Base-by-base conservation (phyloP, 108 stramenopile genomes). In the Skeletonema grethae region DNA sequence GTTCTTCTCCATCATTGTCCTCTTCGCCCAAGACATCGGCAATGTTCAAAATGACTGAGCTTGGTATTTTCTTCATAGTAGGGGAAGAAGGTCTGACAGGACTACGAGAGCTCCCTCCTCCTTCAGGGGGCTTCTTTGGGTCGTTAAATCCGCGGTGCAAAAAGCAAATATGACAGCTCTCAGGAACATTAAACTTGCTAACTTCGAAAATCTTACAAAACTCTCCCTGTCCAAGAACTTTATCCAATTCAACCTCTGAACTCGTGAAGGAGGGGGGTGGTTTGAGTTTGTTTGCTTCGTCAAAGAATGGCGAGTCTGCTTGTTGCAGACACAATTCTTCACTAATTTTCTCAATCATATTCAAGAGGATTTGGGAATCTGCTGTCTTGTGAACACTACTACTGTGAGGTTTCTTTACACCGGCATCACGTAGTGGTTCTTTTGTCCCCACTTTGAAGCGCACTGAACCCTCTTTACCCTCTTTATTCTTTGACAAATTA, bases 191-290 rank as follows among this genome's bases (percentile, higher is more conserved):
- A 31, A 82, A 82, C 57, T 32, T 25, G 22, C 34, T 57, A 20
- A 92, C 75, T 72, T 89, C 88, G 60, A 58, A 68, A 9, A 92
- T 87, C 28, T 71, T 63, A 13, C 85, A 78, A 75, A 87, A 92
- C 18, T 87, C 91, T 22, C 90, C 91, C 7, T 61, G 58, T 9
- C 90, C 90, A 36, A 91, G 58, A n/a, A 60, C 32, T 24, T 57
- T 48, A 12, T 75, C 88, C 2, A 77, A 35, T 12, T 75, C 46
- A 31, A 92, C 63, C 63, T 92, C 91, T 31, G 69, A 46, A 29
- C 61, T 77, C 28, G 45, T 32, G 69, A 77, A 77, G 9, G 62
- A 59, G 35, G 76, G 76, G 5, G 69, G 69, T 38, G 69, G 29
- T 0, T 46, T 60, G 20, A 45, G 34, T 0, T 55, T 28, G 1